Evolutionary conservation across 2,329 filamentous ascomycete species (phyloP).

Genomic region (Ophiocordyceps camponoti-saundersi): DNA sequence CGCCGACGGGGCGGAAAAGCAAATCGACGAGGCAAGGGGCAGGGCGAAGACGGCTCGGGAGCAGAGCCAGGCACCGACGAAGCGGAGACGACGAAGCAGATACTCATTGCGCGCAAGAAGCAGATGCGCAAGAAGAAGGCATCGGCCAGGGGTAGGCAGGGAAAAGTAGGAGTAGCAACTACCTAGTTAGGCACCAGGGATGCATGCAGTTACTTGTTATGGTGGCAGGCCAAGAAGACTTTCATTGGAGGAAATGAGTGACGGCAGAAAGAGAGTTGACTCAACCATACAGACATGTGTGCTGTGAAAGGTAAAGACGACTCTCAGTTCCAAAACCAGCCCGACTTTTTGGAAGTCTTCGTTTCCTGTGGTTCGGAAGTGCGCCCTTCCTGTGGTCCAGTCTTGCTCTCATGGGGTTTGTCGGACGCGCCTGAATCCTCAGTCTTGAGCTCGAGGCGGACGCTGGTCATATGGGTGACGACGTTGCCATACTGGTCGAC

Average conservation of each 20-base stretch:
- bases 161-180: background rate
- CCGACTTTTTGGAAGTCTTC: conserved; percentile 10
- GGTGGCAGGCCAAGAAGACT: too few relatives aligned
- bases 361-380: background rate
- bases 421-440: too few relatives aligned
- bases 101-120: conserved; percentile 74
- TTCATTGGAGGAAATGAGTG: too few relatives aligned
- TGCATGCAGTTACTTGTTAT: background rate
- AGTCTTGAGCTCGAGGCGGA: too few relatives aligned
- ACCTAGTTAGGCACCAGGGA: background rate
- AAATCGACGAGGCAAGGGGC: background rate
- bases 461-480: too few relatives aligned
- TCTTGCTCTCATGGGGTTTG: background rate
- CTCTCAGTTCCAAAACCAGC: conserved; percentile 24
- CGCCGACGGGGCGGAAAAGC: background rate
- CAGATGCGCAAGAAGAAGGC: conserved; percentile 57
- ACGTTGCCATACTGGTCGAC: too few relatives aligned
- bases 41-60: background rate
- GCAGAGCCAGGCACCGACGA: conserved; percentile 9
- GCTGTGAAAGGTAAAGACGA: background rate
- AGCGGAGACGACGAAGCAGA: conserved; percentile 36
- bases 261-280: too few relatives aligned
- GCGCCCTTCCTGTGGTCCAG: background rate
- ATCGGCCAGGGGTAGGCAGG: conserved; percentile 11
- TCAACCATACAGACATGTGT: too few relatives aligned